A percentile compares a stretch with the other conserved stretches of the same genome.
Evolutionary conservation across 768 basidiomycete genomes (phyloP).

Genomic region (Lepiota brunneoincarnata): DNA sequence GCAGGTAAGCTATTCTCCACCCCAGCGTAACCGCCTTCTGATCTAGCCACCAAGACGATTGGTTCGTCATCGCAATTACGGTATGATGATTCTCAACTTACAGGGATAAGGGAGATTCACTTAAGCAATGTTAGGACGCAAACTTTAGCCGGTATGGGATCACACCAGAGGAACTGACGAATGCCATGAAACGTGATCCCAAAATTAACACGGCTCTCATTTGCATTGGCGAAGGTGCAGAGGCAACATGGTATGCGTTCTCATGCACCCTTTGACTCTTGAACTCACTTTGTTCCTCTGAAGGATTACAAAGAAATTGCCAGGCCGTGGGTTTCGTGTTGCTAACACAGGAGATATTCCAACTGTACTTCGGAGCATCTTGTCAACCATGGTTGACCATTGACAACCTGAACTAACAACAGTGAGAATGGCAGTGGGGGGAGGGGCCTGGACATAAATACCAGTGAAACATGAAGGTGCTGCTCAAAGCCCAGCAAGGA

Average conservation of each 20-base stretch:
- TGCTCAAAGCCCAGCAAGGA: too few species aligned
- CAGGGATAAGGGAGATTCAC: not conserved
- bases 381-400: slow-evolving; percentile 55
- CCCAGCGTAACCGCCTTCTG: not conserved
- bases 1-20: slow-evolving; percentile 35
- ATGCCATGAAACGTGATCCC: slow-evolving; percentile 55
- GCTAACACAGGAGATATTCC: slow-evolving; percentile 64
- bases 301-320: slow-evolving; percentile 64
- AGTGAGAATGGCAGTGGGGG: too few species aligned
- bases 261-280: not conserved
- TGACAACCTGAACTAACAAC: too few species aligned
- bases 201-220: slow-evolving; percentile 68
- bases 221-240: slow-evolving; percentile 69
- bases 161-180: slow-evolving; percentile 53
- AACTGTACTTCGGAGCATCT: slow-evolving; percentile 56
- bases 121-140: slow-evolving; percentile 40
- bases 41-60: slow-evolving; percentile 44
- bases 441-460: too few species aligned
- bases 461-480: too few species aligned
- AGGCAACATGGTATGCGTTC: slow-evolving; percentile 50
- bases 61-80: slow-evolving; percentile 70
- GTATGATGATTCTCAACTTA: slow-evolving; percentile 20
- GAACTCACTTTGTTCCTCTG: not conserved
- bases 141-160: slow-evolving; percentile 66
- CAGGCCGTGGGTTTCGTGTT: slow-evolving; percentile 58